A percentile compares a stretch with the other conserved stretches of the same genome.
These are phyloP conservation scores for Gaeumannomyces tritici DNA, from an alignment of 2,329 filamentous ascomycete genomes.

Conservation along the genomic window DNA sequence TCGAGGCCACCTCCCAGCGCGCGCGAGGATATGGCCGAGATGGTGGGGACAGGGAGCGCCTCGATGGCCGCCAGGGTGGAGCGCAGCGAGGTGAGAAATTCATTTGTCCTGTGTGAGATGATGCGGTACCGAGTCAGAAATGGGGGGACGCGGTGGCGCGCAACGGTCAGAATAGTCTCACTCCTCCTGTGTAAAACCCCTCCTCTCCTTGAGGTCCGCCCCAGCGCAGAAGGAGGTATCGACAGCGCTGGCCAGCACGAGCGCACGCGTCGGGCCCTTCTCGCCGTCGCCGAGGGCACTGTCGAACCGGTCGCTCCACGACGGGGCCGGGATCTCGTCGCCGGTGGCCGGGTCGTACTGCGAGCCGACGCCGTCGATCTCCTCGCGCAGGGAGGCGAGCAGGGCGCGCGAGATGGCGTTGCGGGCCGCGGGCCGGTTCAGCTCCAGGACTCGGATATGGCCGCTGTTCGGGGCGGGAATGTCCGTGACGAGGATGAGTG, in stretches of 20 bases:
- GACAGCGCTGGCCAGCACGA: constrained; percentile 78
- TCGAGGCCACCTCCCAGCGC: constrained; percentile 92
- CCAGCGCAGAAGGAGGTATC: constrained; percentile 88
- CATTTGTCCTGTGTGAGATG: constrained; percentile 51
- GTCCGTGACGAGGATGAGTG: constrained; percentile 60
- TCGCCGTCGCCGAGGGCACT: constrained; percentile 32
- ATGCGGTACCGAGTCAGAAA: background rate
- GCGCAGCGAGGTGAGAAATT: constrained; percentile 71
- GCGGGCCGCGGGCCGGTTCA: constrained; percentile 75
- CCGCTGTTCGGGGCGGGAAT: constrained; percentile 71
- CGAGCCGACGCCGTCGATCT: constrained; percentile 62
- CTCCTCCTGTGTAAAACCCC: constrained; percentile 69
- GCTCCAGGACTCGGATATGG: constrained; percentile 76
- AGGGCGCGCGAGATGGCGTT: constrained; percentile 84
- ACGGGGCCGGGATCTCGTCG: constrained; percentile 33
- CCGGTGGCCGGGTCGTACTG: constrained; percentile 46
- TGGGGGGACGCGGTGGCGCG: background rate
- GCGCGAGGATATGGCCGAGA: constrained; percentile 74
- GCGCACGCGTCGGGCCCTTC: constrained; percentile 58
- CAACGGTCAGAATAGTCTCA: constrained; percentile 27
- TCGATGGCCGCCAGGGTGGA: constrained; percentile 65
- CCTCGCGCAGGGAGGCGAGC: constrained; percentile 58
- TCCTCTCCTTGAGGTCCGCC: constrained; percentile 85
- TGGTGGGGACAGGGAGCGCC: constrained; percentile 75
- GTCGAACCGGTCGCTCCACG: constrained; percentile 29